Percentiles rank a stretch among this genome's conserved stretches.
Conservation (phyloP, 2,329 filamentous ascomycete genomes). For the Nigrograna mackinnonii region DNA sequence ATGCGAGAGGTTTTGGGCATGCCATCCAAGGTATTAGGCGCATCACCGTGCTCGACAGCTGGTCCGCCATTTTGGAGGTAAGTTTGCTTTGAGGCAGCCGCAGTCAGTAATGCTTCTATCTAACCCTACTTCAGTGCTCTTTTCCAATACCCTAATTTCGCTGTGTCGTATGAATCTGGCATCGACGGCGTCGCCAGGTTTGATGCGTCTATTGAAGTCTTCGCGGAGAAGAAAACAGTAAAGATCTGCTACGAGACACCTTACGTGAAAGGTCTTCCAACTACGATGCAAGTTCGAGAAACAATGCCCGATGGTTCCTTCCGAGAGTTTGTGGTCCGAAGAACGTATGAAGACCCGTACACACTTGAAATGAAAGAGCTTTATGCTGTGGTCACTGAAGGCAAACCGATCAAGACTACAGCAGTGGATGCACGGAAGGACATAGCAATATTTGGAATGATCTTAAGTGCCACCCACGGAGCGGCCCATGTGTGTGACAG, state of each 20-base stretch:
- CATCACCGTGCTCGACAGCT: constrained; percentile 1
- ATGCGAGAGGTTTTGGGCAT: constrained; percentile 55
- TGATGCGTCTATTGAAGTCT: constrained; percentile 58
- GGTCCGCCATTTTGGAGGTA: constrained; percentile 10
- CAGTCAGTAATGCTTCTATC: no score
- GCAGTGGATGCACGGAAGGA: constrained; percentile 47
- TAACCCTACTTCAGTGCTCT: constrained; percentile 9
- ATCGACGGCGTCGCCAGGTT: constrained; percentile 57
- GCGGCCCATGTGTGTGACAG: no score
- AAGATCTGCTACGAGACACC: constrained; percentile 61
- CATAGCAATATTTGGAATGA: constrained; percentile 43
- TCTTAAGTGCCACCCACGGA: no score
- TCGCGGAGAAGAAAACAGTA: constrained; percentile 58
- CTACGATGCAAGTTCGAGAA: constrained; percentile 19
- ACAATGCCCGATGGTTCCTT: background rate
- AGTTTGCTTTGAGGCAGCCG: no score
- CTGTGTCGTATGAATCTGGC: constrained; percentile 62
- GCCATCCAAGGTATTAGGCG: constrained; percentile 48
- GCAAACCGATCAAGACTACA: constrained; percentile 46
- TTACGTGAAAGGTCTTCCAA: constrained; percentile 57
- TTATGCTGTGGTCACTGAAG: constrained; percentile 36
- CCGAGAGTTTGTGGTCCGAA: constrained; percentile 31
- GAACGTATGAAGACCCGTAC: constrained; percentile 54
- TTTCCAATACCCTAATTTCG: constrained; percentile 42
- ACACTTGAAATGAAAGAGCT: constrained; percentile 40